Conservation (phyloP, 2,329 filamentous ascomycete species). For the Scedosporium dehoogii region DNA sequence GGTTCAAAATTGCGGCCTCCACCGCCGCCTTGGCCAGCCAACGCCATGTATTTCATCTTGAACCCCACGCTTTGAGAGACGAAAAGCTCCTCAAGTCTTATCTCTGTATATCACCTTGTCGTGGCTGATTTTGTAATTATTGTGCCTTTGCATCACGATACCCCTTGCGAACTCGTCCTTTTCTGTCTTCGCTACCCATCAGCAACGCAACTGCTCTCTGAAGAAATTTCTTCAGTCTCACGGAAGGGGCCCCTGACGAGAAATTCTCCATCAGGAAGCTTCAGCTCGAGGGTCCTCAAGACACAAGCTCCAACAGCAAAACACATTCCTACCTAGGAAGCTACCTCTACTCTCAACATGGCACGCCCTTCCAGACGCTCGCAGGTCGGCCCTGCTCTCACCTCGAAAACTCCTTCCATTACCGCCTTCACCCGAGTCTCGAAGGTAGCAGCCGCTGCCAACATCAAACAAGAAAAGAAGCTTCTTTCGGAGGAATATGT, state of each 20-base stretch:
- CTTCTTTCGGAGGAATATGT: conserved; percentile 4
- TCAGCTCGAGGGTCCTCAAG: background rate
- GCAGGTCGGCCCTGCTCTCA: conserved; percentile 9
- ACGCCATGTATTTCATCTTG: background rate
- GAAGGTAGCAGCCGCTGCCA: conserved; percentile 21
- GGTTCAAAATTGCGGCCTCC: background rate
- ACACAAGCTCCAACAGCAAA: background rate
- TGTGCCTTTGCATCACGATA: background rate
- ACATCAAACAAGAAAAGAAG: background rate
- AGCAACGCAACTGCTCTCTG: background rate
- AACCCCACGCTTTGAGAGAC: too few relatives aligned
- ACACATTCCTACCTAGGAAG: conserved; percentile 2
- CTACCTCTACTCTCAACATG: conserved; percentile 12
- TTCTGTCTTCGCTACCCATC: background rate
- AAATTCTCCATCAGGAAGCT: background rate
- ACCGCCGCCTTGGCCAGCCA: background rate
- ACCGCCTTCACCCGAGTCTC: conserved; percentile 37
- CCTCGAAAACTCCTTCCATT: conserved; percentile 21
- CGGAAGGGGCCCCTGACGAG: background rate
- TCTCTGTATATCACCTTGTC: too few relatives aligned
- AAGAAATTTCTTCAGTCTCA: background rate
- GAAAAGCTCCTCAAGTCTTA: too few relatives aligned
- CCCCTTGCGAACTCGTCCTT: background rate
- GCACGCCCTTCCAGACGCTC: conserved; percentile 17
- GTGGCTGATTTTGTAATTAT: too few relatives aligned